A percentile compares a stretch with the other conserved stretches of the same genome.
Conservation (phyloP, 2,329 filamentous ascomycete species). For the Didymella keratinophila region DNA sequence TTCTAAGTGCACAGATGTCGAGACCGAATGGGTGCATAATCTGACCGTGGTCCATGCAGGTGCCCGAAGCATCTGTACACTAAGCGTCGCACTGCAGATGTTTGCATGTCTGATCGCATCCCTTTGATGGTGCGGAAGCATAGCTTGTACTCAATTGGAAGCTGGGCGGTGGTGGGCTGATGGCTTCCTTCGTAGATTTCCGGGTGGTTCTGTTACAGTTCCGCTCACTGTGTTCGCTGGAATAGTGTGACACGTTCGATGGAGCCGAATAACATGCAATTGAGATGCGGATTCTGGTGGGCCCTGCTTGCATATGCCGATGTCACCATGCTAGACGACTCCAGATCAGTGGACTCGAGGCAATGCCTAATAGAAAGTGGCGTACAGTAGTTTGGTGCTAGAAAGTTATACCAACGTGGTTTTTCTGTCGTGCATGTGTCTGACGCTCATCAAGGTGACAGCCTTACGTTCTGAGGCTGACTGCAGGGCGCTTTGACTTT, state of each 20-base stretch:
- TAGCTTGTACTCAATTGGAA: not conserved
- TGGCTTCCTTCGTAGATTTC: not conserved
- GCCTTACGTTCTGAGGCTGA: constrained; percentile 18
- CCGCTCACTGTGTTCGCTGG: not conserved
- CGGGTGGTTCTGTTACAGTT: not conserved
- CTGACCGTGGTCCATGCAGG: constrained; percentile 9
- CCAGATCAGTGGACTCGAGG: not conserved
- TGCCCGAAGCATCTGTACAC: not conserved
- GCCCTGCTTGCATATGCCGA: not conserved
- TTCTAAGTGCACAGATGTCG: not conserved
- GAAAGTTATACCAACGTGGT: not conserved
- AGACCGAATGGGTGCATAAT: constrained; percentile 13
- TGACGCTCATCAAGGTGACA: constrained; percentile 7
- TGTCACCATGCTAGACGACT: not conserved
- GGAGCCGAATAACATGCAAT: not conserved
- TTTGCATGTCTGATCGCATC: not conserved
- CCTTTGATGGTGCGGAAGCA: not conserved
- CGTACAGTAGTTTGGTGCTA: not conserved
- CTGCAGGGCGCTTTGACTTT: constrained; percentile 16
- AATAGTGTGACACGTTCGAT: not conserved
- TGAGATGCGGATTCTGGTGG: not conserved
- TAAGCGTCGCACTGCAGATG: constrained; percentile 3
- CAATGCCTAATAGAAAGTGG: not conserved
- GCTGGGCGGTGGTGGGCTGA: not conserved
- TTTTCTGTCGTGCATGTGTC: constrained; percentile 8